A percentile compares a stretch with the other conserved stretches of the same genome.
phyloP scores from a whole-genome alignment of 441 rosid species.

The Kokia cookei region DNA sequence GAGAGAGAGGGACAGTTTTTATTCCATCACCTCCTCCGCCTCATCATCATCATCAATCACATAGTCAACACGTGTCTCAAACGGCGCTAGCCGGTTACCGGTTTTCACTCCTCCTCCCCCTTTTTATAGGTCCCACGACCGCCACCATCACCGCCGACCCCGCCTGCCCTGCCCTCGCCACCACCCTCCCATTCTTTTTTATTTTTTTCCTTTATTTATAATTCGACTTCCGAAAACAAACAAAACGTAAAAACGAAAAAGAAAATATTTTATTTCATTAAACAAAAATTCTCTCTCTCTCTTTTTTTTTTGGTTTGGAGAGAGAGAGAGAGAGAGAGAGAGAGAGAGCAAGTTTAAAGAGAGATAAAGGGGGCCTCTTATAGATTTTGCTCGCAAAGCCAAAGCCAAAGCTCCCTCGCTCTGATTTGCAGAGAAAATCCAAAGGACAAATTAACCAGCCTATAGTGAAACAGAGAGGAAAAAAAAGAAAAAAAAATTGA shows the following conservation, averaged over 20 bases:
- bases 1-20: neutral
- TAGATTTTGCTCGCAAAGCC: slow-evolving; percentile 43
- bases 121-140: slow-evolving; percentile 10
- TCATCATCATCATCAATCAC: neutral
- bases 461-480: slow-evolving; percentile 1
- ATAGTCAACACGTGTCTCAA: slow-evolving; percentile 28
- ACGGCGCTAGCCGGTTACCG: slow-evolving; percentile 20
- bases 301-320: neutral
- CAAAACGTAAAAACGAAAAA: neutral
- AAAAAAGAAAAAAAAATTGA: neutral
- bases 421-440: slow-evolving; percentile 82
- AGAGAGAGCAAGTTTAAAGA: slow-evolving; percentile 3
- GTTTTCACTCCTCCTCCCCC: neutral
- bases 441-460: slow-evolving; percentile 25
- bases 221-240: neutral
- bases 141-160: slow-evolving; percentile 5
- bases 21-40: neutral
- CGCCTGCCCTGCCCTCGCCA: neutral
- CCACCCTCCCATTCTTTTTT: neutral
- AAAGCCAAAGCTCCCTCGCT: slow-evolving; percentile 31
- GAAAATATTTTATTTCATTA: neutral
- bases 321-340: neutral
- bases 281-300: neutral
- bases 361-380: slow-evolving; percentile 29
- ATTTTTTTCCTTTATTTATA: neutral